Percentiles rank a stretch among this genome's conserved stretches.
Evolutionary conservation across 2,329 filamentous ascomycete species (phyloP).

Genomic region (Aspergillus fijiensis): DNA sequence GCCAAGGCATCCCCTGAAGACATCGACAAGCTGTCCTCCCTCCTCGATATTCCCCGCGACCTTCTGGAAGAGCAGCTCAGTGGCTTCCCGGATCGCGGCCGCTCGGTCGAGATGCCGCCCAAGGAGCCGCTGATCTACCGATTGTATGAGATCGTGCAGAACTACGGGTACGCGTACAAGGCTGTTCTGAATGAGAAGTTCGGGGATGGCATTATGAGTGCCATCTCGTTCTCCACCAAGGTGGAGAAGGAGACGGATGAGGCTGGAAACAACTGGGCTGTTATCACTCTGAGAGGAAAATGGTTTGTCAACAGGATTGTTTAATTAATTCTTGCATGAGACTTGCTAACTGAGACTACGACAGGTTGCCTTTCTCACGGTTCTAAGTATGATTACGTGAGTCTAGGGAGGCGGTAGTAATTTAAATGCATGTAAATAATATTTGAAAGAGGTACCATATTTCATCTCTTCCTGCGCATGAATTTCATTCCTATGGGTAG

Average conservation of each 20-base stretch:
- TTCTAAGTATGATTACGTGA: constrained; percentile 31
- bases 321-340: background rate
- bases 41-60: constrained; percentile 62
- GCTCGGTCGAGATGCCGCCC: constrained; percentile 77
- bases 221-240: constrained; percentile 84
- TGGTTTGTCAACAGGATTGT: constrained; percentile 57
- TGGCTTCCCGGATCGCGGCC: constrained; percentile 78
- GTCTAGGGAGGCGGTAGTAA: background rate
- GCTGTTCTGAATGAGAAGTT: constrained; percentile 94
- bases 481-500: background rate
- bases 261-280: constrained; percentile 76
- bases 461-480: background rate
- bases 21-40: constrained; percentile 62
- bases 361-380: constrained; percentile 49
- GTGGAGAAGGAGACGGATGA: constrained; percentile 92
- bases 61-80: constrained; percentile 62
- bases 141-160: constrained; percentile 91
- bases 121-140: constrained; percentile 86
- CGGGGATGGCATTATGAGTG: constrained; percentile 93
- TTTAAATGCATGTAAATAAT: background rate
- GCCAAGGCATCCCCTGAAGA: constrained; percentile 71
- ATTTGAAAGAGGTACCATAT: background rate
- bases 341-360: constrained; percentile 12
- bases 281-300: constrained; percentile 80
- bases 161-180: constrained; percentile 96